These are phyloP conservation scores for Suillus decipiens DNA, from an alignment of 768 basidiomycete species.

Conservation along the genomic window DNA sequence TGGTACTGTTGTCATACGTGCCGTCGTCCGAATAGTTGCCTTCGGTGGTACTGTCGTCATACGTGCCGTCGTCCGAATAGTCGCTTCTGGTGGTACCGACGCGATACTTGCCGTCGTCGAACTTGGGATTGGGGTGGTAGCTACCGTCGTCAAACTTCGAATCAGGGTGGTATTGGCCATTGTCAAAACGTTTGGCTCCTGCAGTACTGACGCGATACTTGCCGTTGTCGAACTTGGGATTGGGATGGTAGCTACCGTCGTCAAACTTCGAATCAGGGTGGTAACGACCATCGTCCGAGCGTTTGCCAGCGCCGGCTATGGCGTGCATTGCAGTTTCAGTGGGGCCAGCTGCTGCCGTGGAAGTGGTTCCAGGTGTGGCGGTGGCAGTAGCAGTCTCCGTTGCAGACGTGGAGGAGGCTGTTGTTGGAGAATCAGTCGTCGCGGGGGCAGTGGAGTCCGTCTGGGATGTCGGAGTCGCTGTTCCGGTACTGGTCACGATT, in stretches of 20 bases:
- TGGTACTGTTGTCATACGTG: not conserved
- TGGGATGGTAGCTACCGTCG: conserved; percentile 7
- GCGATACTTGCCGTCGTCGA: conserved; percentile 9
- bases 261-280: conserved; percentile 6
- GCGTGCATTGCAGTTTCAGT: not conserved
- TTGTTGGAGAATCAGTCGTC: not conserved
- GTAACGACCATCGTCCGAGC: conserved; percentile 7
- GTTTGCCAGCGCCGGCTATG: not conserved
- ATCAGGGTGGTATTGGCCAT: conserved; percentile 3
- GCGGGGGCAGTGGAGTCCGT: not conserved
- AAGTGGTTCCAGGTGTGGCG: not conserved
- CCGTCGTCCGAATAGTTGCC: not conserved
- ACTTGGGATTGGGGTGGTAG: conserved; percentile 12
- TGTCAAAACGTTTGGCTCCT: conserved; percentile 1
- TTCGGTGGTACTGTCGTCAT: not conserved
- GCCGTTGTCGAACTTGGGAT: conserved; percentile 13
- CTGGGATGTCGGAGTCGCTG: not conserved
- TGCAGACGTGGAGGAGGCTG: not conserved
- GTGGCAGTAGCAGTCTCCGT: not conserved
- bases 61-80: not conserved
- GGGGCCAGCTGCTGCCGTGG: not conserved
- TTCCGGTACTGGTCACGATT: too few relatives aligned
- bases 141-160: not conserved
- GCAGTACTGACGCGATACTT: not conserved
- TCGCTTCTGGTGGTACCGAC: not conserved